Conservation (phyloP, 805 yeast species). For the Scheffersomyces lignosus region DNA sequence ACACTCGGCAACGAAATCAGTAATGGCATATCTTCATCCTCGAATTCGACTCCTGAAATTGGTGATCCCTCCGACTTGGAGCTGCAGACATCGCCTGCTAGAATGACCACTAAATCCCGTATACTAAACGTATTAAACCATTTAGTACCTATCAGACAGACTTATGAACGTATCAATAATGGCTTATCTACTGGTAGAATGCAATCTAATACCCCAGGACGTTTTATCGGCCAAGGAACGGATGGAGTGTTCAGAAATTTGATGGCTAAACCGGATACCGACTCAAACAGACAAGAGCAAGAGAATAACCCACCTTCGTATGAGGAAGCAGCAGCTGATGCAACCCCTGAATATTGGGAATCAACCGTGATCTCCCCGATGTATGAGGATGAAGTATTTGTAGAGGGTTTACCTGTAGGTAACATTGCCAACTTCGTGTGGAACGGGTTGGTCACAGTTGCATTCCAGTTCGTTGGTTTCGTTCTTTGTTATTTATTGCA, state of each 20-base stretch:
- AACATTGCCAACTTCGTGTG: slow-evolving; percentile 83
- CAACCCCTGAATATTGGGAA: slow-evolving; percentile 97
- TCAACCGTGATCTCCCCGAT: slow-evolving; percentile 76
- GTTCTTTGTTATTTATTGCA: slow-evolving; percentile 85
- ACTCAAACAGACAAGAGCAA: slow-evolving; percentile 24
- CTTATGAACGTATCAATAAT: slow-evolving; percentile 43
- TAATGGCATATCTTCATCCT: too few species aligned
- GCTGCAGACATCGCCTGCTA: slow-evolving; percentile 18
- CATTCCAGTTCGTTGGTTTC: slow-evolving; percentile 93
- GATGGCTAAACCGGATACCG: slow-evolving; percentile 81
- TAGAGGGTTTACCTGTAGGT: slow-evolving; percentile 96
- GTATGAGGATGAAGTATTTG: slow-evolving; percentile 85
- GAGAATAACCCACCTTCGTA: slow-evolving; percentile 80
- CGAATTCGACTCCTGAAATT: too few species aligned
- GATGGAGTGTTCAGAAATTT: slow-evolving; percentile 95
- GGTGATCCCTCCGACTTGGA: slow-evolving; percentile 24
- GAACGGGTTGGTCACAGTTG: slow-evolving; percentile 85
- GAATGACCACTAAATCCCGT: slow-evolving; percentile 30
- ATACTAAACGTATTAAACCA: slow-evolving; percentile 31
- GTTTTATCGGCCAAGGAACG: slow-evolving; percentile 46
- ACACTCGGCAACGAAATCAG: too few species aligned
- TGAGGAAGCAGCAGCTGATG: slow-evolving; percentile 92
- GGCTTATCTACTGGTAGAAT: slow-evolving; percentile 44
- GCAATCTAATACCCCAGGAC: slow-evolving; percentile 44
- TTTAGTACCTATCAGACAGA: slow-evolving; percentile 40